phyloP scores from a whole-genome alignment of 2,329 filamentous ascomycete genomes.

The Thermothelomyces thermophilus region DNA sequence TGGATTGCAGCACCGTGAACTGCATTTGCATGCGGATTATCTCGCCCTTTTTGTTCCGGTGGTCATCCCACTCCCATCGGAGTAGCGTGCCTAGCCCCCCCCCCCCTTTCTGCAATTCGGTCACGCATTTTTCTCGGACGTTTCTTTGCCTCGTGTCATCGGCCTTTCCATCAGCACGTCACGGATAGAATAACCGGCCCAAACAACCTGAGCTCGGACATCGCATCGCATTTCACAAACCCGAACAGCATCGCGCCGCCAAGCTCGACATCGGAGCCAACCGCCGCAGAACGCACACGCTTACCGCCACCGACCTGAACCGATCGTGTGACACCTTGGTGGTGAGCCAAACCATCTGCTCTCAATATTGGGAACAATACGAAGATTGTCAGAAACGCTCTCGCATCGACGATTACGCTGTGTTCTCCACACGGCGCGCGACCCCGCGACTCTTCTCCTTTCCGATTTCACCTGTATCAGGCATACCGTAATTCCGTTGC shows the following conservation, averaged over 20 bases:
- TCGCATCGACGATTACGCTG: neutral
- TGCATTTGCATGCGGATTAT: neutral
- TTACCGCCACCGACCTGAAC: slow-evolving; percentile 15
- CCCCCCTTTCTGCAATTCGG: neutral
- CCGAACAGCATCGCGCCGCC: neutral
- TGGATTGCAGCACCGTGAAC: neutral
- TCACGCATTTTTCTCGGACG: neutral
- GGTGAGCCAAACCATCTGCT: slow-evolving; percentile 14
- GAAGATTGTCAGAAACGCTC: slow-evolving; percentile 1
- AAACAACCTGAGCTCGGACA: neutral
- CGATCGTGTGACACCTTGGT: slow-evolving; percentile 21
- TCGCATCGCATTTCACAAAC: neutral
- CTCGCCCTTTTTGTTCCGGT: neutral
- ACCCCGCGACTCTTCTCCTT: neutral
- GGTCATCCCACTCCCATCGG: neutral
- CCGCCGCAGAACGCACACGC: slow-evolving; percentile 9
- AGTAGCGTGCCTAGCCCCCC: neutral
- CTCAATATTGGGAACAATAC: neutral
- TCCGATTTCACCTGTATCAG: neutral
- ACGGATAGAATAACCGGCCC: neutral
- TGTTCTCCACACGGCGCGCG: neutral
- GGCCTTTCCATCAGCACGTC: slow-evolving; percentile 1
- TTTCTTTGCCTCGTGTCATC: neutral
- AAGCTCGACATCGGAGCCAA: neutral
- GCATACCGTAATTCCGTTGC: slow-evolving; percentile 11